Percentiles rank a stretch among this genome's conserved stretches.
Conservation (phyloP, 75 land plant genomes). For the Adiantum capillusveneris region DNA sequence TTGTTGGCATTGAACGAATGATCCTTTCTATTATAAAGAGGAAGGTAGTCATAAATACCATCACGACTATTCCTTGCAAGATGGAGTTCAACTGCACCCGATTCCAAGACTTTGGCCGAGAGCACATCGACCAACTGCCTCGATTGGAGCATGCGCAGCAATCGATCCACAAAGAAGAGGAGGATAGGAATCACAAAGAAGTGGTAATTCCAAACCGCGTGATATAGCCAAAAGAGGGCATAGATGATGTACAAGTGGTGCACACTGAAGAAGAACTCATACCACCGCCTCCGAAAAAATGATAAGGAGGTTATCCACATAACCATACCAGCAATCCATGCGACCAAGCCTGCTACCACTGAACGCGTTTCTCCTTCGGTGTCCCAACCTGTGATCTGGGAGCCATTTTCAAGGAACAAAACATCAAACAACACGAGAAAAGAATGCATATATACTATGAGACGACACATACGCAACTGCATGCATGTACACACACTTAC, state of each 20-base stretch:
- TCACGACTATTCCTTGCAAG: slow-evolving; percentile 9
- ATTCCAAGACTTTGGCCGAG: slow-evolving; percentile 44
- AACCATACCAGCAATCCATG: slow-evolving; percentile 35
- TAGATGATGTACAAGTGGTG: slow-evolving; percentile 76
- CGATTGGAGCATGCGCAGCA: slow-evolving; percentile 58
- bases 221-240: slow-evolving; percentile 52
- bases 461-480: no score
- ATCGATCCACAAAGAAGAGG: slow-evolving; percentile 57
- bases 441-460: no score
- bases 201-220: slow-evolving; percentile 43
- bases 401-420: no score
- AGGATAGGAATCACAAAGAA: slow-evolving; percentile 51
- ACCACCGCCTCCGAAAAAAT: slow-evolving; percentile 41
- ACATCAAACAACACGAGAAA: no score
- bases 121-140: slow-evolving; percentile 26
- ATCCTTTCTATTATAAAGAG: no score
- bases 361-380: slow-evolving; percentile 32
- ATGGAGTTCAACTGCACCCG: slow-evolving; percentile 51
- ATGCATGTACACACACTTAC: no score
- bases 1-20: no score
- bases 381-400: slow-evolving; percentile 47
- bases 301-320: slow-evolving; percentile 80
- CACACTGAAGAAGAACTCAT: slow-evolving; percentile 61
- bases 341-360: slow-evolving; percentile 57
- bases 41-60: no score